These are phyloP conservation scores for Arthroderma sp. DNA, from an alignment of 2,329 filamentous ascomycete species.

Conservation along the genomic window DNA sequence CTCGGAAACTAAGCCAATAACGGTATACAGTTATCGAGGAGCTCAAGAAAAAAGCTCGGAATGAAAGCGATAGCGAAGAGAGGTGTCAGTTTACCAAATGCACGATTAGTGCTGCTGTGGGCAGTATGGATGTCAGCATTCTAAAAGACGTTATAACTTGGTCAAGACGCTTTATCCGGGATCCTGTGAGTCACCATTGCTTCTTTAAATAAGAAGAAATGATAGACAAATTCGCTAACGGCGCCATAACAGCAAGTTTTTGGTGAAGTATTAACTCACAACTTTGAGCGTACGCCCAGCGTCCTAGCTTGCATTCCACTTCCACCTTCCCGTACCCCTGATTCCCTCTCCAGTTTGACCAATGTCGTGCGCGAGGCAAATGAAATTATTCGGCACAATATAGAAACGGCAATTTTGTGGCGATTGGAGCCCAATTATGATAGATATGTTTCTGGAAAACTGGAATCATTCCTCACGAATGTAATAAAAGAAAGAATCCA, in stretches of 20 bases:
- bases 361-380: conserved; percentile 4
- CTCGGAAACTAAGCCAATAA: neutral
- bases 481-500: neutral
- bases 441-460: neutral
- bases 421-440: conserved; percentile 4
- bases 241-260: too few species aligned
- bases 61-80: neutral
- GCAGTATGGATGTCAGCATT: conserved; percentile 2
- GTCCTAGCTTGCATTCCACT: conserved; percentile 4
- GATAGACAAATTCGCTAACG: too few species aligned
- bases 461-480: neutral
- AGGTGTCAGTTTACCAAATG: neutral
- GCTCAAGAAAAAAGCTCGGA: conserved; percentile 2
- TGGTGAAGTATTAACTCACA: too few species aligned
- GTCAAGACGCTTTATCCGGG: conserved; percentile 6
- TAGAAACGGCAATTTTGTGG: conserved; percentile 1
- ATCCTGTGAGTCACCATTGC: conserved; percentile 5
- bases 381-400: conserved; percentile 1
- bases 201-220: too few species aligned
- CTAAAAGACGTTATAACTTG: conserved; percentile 4
- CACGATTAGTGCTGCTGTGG: conserved; percentile 3
- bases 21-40: conserved; percentile 3
- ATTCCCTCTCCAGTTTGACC: conserved; percentile 2
- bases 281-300: too few species aligned
- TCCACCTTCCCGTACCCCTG: neutral